A percentile compares a stretch with the other conserved stretches of the same genome.
phyloP scores from a whole-genome alignment of 2,329 filamentous ascomycete genomes.

The Curvularia verruculosa region DNA sequence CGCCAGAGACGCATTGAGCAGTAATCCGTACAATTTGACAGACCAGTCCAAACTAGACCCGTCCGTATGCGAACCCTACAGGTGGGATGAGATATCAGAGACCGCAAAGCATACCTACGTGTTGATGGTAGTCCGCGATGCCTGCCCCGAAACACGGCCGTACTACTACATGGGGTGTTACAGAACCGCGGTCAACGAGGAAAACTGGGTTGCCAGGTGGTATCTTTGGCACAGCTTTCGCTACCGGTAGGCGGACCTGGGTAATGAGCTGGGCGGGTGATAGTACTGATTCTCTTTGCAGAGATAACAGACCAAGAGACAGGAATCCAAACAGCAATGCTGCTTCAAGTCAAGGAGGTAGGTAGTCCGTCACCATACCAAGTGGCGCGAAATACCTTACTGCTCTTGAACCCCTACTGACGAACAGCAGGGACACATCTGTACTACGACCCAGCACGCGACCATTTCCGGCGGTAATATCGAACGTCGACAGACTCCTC shows the following conservation, averaged over 20 bases:
- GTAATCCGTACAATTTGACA: slow-evolving; percentile 48
- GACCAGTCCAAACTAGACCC: slow-evolving; percentile 44
- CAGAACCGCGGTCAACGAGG: slow-evolving; percentile 49
- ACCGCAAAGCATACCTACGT: slow-evolving; percentile 56
- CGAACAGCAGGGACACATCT: slow-evolving; percentile 9
- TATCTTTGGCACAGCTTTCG: slow-evolving; percentile 60
- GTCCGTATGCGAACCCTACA: slow-evolving; percentile 49
- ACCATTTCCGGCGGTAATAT: slow-evolving; percentile 23
- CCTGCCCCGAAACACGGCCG: slow-evolving; percentile 48
- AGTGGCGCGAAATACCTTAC: not conserved
- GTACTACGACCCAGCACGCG: slow-evolving; percentile 37
- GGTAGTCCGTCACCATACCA: not conserved
- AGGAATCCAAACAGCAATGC: slow-evolving; percentile 4
- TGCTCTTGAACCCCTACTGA: slow-evolving; percentile 6
- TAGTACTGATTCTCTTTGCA: slow-evolving; percentile 15
- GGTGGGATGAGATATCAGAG: slow-evolving; percentile 56
- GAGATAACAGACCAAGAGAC: slow-evolving; percentile 41
- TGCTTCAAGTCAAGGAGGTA: slow-evolving; percentile 6
- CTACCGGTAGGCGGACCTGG: slow-evolving; percentile 37
- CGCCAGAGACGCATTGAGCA: slow-evolving; percentile 52
- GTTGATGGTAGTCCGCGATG: slow-evolving; percentile 49
- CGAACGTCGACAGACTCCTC: not conserved
- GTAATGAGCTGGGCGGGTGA: no score
- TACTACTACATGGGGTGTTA: slow-evolving; percentile 54
- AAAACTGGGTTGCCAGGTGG: slow-evolving; percentile 60